These are phyloP conservation scores for Salvia miltiorrhiza DNA, from an alignment of 257 asterid genomes.

Conservation along the genomic window DNA sequence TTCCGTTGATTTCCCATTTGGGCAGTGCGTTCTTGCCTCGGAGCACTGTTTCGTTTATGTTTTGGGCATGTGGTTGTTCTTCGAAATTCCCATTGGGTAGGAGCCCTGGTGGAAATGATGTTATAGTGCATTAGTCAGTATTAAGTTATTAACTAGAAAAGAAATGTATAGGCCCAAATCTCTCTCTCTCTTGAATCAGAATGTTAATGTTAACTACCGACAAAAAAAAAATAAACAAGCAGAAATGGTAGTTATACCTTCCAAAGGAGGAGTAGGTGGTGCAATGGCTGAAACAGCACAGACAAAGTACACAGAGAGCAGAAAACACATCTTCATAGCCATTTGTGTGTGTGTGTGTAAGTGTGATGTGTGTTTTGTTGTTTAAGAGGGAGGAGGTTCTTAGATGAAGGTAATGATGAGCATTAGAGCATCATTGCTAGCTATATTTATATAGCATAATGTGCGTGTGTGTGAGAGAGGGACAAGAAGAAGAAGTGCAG, in stretches of 20 bases:
- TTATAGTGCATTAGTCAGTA: too few relatives aligned
- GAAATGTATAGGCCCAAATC: too few relatives aligned
- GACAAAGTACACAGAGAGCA: slow-evolving; percentile 38
- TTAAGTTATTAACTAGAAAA: too few relatives aligned
- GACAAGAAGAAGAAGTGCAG: neutral
- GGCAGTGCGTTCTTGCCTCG: too few relatives aligned
- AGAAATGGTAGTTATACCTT: slow-evolving; percentile 46
- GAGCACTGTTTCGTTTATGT: slow-evolving; percentile 54
- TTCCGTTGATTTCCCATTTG: slow-evolving; percentile 75
- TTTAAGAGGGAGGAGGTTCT: too few relatives aligned
- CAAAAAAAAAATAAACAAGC: neutral
- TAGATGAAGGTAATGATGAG: neutral
- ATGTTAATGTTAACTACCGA: neutral
- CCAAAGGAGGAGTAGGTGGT: slow-evolving; percentile 50
- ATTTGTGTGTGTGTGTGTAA: slow-evolving; percentile 29
- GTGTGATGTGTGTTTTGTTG: too few relatives aligned
- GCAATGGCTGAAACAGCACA: slow-evolving; percentile 35
- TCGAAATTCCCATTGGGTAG: slow-evolving; percentile 86
- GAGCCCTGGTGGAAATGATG: too few relatives aligned
- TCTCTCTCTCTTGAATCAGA: slow-evolving; percentile 31
- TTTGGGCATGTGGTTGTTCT: slow-evolving; percentile 53
- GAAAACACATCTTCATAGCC: slow-evolving; percentile 31
- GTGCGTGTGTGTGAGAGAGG: too few relatives aligned
- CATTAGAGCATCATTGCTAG: neutral
- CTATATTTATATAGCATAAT: slow-evolving; percentile 22